phyloP scores from a whole-genome alignment of 2,329 filamentous ascomycete species.

The Ophiostoma australiae region DNA sequence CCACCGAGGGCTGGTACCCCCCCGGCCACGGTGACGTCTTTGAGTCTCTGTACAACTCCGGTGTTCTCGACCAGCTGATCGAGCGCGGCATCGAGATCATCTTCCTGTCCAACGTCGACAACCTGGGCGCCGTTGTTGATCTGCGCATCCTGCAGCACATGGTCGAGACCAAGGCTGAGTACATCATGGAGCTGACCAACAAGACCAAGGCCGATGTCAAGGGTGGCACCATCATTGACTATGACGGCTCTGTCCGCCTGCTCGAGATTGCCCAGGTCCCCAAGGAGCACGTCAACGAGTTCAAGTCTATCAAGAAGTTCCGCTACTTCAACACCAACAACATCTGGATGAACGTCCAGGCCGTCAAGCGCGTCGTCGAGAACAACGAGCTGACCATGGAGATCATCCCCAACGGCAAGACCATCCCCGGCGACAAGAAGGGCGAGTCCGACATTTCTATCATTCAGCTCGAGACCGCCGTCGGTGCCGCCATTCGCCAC shows the following conservation, averaged over 20 bases:
- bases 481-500: conserved; percentile 96
- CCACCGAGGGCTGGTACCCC: conserved; percentile 96
- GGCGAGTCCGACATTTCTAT: conserved; percentile 97
- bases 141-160: conserved; percentile 98
- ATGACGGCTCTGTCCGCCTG: conserved; percentile 92
- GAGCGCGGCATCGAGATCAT: conserved; percentile 94
- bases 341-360: conserved; percentile 98
- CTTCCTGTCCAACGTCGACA: conserved; percentile 99
- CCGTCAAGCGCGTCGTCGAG: conserved; percentile 97
- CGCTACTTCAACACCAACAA: conserved; percentile 99
- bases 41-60: conserved; percentile 98
- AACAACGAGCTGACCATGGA: conserved; percentile 98
- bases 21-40: conserved; percentile 99
- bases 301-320: conserved; percentile 99
- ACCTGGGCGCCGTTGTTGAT: conserved; percentile 95
- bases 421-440: conserved; percentile 98
- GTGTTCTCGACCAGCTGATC: conserved; percentile 92
- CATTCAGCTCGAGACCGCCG: conserved; percentile 96
- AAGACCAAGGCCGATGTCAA: conserved; percentile 99
- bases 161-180: conserved; percentile 94
- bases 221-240: conserved; percentile 99
- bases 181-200: conserved; percentile 99
- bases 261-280: conserved; percentile 98
- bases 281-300: conserved; percentile 99
- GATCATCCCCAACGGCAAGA: conserved; percentile 99